phyloP scores from a whole-genome alignment of 768 basidiomycete species.

The Wakefieldia striispora region DNA sequence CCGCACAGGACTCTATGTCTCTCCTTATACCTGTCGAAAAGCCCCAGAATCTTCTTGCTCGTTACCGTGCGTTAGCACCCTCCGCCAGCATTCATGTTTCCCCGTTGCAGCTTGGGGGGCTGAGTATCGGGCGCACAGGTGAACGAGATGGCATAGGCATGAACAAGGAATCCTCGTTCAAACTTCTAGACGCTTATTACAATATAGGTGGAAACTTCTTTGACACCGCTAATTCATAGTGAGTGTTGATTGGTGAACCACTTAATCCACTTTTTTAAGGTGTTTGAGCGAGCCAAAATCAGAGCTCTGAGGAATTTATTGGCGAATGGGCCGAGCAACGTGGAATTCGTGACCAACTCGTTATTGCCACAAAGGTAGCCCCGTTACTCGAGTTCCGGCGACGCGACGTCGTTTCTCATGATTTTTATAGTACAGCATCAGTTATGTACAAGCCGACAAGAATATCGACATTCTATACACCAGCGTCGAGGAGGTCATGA shows the following conservation, averaged over 20 bases:
- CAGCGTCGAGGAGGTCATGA: conserved; percentile 45
- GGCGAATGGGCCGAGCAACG: conserved; percentile 48
- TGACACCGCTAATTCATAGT: conserved; percentile 45
- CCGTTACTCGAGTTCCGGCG: neutral
- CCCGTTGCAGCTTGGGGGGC: conserved; percentile 44
- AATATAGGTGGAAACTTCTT: conserved; percentile 43
- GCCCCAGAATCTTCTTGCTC: conserved; percentile 26
- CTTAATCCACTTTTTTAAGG: neutral
- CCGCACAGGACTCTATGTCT: neutral
- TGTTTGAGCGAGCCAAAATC: conserved; percentile 41
- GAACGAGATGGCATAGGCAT: conserved; percentile 20
- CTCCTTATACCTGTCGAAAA: conserved; percentile 9
- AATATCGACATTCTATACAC: conserved; percentile 48
- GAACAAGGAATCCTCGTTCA: conserved; percentile 41
- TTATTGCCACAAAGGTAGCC: conserved; percentile 43
- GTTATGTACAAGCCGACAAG: conserved; percentile 11
- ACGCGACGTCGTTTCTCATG: neutral
- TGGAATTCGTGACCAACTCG: conserved; percentile 42
- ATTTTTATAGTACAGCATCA: conserved; percentile 9
- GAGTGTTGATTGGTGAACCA: neutral
- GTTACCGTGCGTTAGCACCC: conserved; percentile 37
- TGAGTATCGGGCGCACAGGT: conserved; percentile 43
- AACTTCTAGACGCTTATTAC: conserved; percentile 44
- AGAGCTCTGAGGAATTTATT: conserved; percentile 48
- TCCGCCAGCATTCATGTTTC: conserved; percentile 44